Evolutionary conservation across 106 monocot genomes (phyloP).

Genomic region (Vanilla planifolia): DNA sequence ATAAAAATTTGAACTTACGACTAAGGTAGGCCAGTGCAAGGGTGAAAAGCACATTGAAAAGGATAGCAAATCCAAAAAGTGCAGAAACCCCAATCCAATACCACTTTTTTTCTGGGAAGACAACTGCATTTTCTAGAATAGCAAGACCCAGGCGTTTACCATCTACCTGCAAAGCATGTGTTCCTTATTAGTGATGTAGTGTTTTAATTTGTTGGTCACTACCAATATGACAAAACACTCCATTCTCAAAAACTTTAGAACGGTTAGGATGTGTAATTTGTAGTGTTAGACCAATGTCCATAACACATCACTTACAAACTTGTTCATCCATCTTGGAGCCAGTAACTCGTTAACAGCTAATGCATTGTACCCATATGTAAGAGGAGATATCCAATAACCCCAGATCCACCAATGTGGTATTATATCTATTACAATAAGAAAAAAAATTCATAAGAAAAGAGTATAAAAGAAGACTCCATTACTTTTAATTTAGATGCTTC

Average conservation of each 20-base stretch:
- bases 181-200: too few species aligned
- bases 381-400: conserved; percentile 64
- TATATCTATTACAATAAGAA: conserved; percentile 11
- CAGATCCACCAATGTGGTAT: conserved; percentile 74
- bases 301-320: conserved; percentile 24
- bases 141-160: conserved; percentile 46
- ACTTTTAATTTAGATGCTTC: too few species aligned
- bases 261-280: too few species aligned
- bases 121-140: conserved; percentile 58
- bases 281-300: too few species aligned
- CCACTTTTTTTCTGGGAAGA: conserved; percentile 52
- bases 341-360: conserved; percentile 52
- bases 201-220: too few species aligned
- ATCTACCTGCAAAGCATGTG: conserved; percentile 18
- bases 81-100: conserved; percentile 76
- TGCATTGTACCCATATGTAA: conserved; percentile 55
- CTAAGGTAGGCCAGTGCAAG: conserved; percentile 66
- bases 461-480: too few species aligned
- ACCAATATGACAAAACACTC: too few species aligned
- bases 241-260: too few species aligned
- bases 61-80: conserved; percentile 55
- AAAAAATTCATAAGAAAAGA: too few species aligned
- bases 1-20: conserved; percentile 42
- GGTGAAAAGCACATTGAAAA: conserved; percentile 83
- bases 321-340: conserved; percentile 56